Base-by-base conservation (phyloP, 345 rosid genomes). In the Populus euphratica region DNA sequence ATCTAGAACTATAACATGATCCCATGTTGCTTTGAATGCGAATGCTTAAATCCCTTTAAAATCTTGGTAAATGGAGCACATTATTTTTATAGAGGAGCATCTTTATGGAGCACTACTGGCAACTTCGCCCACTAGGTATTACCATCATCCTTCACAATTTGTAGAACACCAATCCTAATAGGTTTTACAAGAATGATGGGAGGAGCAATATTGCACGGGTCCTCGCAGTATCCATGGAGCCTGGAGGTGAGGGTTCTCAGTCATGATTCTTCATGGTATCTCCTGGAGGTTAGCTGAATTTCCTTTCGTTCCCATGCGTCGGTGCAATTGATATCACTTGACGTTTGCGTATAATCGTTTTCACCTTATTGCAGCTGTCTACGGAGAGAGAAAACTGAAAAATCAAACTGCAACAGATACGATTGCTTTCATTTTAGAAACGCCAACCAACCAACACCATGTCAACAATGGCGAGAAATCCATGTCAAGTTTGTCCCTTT, bases 401-500 rank as follows among this genome's bases (percentile, higher is more conserved):
- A 16, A 5, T 49, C 39, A 31, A 31, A n/a, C 63, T 2, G 52
- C 31, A 71, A 29, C 14, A 49, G 33, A 71, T 16, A 63, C 12
- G 29, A 20, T 74, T 39, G 35, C 41, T 20, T n/a, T 17, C 64
- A 76, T 69, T 54, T 16, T 59, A 39, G 68, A 13, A 44, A 27
- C 47, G 67, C 35, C 64, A 38, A 68, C 36, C 49, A 76, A 35
- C 71, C 31, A 73, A 49, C 39, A 69, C 39, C 69, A 10, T 4
- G 56, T 21, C 62, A 41, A n/a, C 14, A 66, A 54, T 41, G 44
- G 44, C 44, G 44, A 41, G 44, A 33, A 33, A 61, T 49, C 79
- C 16, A 76, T 72, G 73, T 78, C 82, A 27, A 17, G 4, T 70
- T 10, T 84, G 82, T 73, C 80, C 78, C 77, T 70, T 23, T 72